Conservation (phyloP, 2,329 filamentous ascomycete genomes). For the Torrubiellomyces zombiae region DNA sequence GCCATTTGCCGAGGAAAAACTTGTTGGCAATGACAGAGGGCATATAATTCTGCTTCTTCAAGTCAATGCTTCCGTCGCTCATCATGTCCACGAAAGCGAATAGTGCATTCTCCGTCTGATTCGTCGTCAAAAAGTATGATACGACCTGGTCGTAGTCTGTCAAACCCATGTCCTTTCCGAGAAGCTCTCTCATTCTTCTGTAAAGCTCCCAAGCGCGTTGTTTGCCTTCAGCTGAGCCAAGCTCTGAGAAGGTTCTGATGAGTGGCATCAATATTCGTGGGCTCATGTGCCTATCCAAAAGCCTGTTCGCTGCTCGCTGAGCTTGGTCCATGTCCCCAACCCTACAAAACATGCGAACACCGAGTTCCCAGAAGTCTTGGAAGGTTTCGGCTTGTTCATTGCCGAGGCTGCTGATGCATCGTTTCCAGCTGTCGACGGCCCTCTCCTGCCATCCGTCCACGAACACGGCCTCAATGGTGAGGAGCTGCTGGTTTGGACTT, state of each 20-base stretch:
- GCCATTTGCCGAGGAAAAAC: constrained; percentile 78
- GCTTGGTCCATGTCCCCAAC: constrained; percentile 42
- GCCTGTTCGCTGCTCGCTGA: constrained; percentile 33
- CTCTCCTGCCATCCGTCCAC: constrained; percentile 40
- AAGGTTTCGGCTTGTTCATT: constrained; percentile 26
- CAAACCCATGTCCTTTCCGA: constrained; percentile 46
- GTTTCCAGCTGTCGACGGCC: constrained; percentile 48
- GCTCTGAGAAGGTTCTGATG: constrained; percentile 48
- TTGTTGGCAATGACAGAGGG: constrained; percentile 45
- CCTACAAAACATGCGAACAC: constrained; percentile 46
- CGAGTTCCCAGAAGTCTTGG: constrained; percentile 44
- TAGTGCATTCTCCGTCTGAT: constrained; percentile 49
- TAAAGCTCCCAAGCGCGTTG: constrained; percentile 53
- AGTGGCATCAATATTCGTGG: constrained; percentile 47
- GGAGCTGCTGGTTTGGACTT: constrained; percentile 39
- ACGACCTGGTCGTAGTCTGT: constrained; percentile 63
- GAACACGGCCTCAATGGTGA: constrained; percentile 53
- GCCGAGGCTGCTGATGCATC: constrained; percentile 35
- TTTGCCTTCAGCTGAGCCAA: constrained; percentile 26
- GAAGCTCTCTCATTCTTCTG: constrained; percentile 40
- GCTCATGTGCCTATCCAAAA: constrained; percentile 32
- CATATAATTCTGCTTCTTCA: constrained; percentile 25
- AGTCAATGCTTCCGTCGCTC: constrained; percentile 38
- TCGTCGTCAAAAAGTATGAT: constrained; percentile 50
- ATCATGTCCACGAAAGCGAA: constrained; percentile 84